Base-by-base conservation (phyloP, 2,329 filamentous ascomycete genomes). In the Reticulascus tulasneorum region DNA sequence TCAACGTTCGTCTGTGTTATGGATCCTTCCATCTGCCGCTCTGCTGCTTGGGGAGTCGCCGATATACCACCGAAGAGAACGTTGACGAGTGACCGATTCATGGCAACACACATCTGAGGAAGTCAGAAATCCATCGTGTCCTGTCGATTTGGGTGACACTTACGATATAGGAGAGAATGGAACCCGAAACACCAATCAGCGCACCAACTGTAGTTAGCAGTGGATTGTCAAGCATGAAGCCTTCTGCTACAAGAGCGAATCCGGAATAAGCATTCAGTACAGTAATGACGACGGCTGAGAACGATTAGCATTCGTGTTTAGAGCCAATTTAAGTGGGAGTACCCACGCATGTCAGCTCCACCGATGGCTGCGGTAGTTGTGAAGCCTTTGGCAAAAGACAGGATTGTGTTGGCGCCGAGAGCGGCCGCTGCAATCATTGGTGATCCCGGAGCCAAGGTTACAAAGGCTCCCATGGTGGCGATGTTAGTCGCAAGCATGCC, bases 261-360 rank as follows among this genome's bases (percentile, higher is more conserved):
- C 89, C 89, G 30, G 86, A 91, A 56, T 94, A 94, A 0, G 88
- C 88, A 49, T 94, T 95, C 15, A 95, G 64, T 1, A 94, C 88
- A 0, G 87, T 94, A 45, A 94, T 94, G 21, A 93, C 86, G 6
- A 94, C 87, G 11, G 84, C n/a, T n/a, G n/a, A n/a, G n/a, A n/a
- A n/a, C n/a, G n/a, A n/a, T n/a, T n/a, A n/a, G n/a, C n/a, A 69
- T 73, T 18, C 6, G 19, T n/a, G n/a, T 21, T 3, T 10, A 22
- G n/a, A 19, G 15, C 57, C n/a, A n/a, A n/a, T 55, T 52, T 64
- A 62, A n/a, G n/a, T n/a, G n/a, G n/a, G n/a, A n/a, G n/a, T n/a
- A 78, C n/a, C n/a, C n/a, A n/a, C n/a, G 88, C 88, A 94, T 94
- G 53, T 95, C 89, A 10, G 88, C 88, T n/a, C 88, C 89, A 16